phyloP scores from a whole-genome alignment of 257 asterid species.

The Fraxinus anomala region DNA sequence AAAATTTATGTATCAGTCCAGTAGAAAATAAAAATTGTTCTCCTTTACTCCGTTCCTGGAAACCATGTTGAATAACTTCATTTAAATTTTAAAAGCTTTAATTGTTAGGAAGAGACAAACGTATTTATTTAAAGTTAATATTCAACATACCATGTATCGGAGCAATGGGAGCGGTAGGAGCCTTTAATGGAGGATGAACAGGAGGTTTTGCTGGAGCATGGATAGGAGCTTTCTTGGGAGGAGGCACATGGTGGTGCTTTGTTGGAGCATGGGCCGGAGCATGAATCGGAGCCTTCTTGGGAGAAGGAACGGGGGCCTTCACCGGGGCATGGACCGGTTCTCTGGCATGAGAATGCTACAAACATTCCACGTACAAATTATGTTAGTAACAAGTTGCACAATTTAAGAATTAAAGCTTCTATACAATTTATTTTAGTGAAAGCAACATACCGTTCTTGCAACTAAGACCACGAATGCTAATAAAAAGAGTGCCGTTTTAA shows the following conservation, averaged over 20 bases:
- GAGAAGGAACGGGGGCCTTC: constrained; percentile 8
- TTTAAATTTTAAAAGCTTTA: too few species aligned
- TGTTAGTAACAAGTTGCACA: too few species aligned
- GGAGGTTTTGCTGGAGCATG: constrained; percentile 23
- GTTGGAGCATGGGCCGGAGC: neutral
- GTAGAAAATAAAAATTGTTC: too few species aligned
- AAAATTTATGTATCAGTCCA: too few species aligned
- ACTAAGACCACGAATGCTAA: constrained; percentile 26
- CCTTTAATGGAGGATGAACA: too few species aligned
- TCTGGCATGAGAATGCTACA: constrained; percentile 16
- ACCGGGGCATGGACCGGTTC: constrained; percentile 20
- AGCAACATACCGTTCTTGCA: constrained; percentile 25
- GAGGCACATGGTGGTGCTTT: constrained; percentile 8
- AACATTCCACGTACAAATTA: neutral
- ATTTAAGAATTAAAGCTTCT: too few species aligned
- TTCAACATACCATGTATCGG: constrained; percentile 26
- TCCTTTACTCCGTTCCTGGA: too few species aligned
- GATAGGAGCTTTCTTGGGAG: constrained; percentile 10
- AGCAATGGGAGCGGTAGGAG: constrained; percentile 5
- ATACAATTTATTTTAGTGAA: too few species aligned
- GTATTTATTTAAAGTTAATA: too few species aligned
- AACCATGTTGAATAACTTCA: too few species aligned
- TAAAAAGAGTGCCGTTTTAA: constrained; percentile 28
- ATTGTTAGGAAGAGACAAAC: too few species aligned
- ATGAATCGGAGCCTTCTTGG: constrained; percentile 16